These are phyloP conservation scores for Corylus americana DNA, from an alignment of 306 rosid genomes.

Conservation along the genomic window DNA sequence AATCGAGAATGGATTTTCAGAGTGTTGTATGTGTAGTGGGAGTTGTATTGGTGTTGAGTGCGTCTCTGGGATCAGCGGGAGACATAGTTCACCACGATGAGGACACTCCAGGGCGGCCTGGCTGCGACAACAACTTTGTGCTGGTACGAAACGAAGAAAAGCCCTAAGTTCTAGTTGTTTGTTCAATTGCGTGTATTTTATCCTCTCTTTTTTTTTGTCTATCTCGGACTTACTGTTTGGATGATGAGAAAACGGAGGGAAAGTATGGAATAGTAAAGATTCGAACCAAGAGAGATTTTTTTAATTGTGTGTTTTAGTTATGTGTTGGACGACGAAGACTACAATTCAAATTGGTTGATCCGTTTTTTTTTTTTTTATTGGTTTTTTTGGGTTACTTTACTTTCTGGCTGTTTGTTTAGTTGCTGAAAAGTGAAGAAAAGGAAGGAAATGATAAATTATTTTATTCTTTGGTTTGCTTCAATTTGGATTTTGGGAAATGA, in stretches of 20 bases:
- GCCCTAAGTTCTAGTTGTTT: constrained; percentile 18
- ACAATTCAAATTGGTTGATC: background rate
- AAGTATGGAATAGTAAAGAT: constrained; percentile 16
- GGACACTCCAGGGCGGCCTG: constrained; percentile 79
- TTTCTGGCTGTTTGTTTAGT: background rate
- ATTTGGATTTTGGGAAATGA: constrained; percentile 15
- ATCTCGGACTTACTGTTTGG: constrained; percentile 23
- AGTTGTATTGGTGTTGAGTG: constrained; percentile 37
- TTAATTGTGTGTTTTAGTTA: background rate
- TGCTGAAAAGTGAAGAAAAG: background rate
- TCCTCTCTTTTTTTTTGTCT: constrained; percentile 12
- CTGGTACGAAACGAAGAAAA: constrained; percentile 49
- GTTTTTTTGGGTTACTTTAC: background rate
- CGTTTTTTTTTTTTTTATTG: background rate
- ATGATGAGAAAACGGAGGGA: constrained; percentile 28
- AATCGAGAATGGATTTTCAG: constrained; percentile 51
- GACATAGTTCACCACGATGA: constrained; percentile 90
- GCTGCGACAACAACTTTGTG: constrained; percentile 88
- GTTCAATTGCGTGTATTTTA: background rate
- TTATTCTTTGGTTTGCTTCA: constrained; percentile 9
- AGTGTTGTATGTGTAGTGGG: constrained; percentile 33
- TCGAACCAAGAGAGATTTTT: background rate
- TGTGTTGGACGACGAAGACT: background rate
- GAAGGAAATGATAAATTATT: background rate
- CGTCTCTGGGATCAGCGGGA: constrained; percentile 63